phyloP scores from a whole-genome alignment of 1,139 yeast genomes.

The Blastobotrys capitulatus region DNA sequence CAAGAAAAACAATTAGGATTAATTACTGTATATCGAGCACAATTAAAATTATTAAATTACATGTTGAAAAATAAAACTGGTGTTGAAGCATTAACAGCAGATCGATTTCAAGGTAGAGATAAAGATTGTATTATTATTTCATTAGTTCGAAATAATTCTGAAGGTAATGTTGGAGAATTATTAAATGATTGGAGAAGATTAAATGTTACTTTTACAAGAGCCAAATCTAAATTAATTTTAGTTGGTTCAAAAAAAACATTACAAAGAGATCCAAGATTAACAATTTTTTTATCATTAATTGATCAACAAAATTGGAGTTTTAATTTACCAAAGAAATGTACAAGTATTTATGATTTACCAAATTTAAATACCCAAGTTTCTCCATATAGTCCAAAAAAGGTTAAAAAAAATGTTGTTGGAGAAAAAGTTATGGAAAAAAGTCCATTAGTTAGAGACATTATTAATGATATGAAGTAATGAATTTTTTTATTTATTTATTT shows the following conservation, averaged over 20 bases:
- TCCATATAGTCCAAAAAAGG: background rate
- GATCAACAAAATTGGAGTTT: slow-evolving; percentile 61
- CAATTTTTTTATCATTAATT: slow-evolving; percentile 57
- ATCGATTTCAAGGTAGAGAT: slow-evolving; percentile 94
- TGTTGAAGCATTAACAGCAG: slow-evolving; percentile 85
- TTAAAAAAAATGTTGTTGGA: background rate
- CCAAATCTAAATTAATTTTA: slow-evolving; percentile 74
- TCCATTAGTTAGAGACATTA: slow-evolving; percentile 5
- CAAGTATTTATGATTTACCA: slow-evolving; percentile 32
- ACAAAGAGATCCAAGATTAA: slow-evolving; percentile 48
- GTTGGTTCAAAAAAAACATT: slow-evolving; percentile 73
- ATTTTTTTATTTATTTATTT: no score
- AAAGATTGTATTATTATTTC: slow-evolving; percentile 87
- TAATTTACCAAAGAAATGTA: slow-evolving; percentile 45
- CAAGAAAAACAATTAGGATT: slow-evolving; percentile 62
- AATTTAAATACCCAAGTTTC: background rate
- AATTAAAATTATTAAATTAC: slow-evolving; percentile 51
- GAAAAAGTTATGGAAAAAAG: slow-evolving; percentile 3
- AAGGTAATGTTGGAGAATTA: slow-evolving; percentile 67
- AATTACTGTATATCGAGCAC: slow-evolving; percentile 85
- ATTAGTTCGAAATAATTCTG: slow-evolving; percentile 71
- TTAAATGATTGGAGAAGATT: slow-evolving; percentile 86
- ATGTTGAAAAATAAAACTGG: slow-evolving; percentile 39
- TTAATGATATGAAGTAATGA: slow-evolving; percentile 7
- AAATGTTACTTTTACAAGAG: slow-evolving; percentile 91